These are phyloP conservation scores for Hirschfeldia incana DNA, from an alignment of 345 rosid species.

Conservation along the genomic window DNA sequence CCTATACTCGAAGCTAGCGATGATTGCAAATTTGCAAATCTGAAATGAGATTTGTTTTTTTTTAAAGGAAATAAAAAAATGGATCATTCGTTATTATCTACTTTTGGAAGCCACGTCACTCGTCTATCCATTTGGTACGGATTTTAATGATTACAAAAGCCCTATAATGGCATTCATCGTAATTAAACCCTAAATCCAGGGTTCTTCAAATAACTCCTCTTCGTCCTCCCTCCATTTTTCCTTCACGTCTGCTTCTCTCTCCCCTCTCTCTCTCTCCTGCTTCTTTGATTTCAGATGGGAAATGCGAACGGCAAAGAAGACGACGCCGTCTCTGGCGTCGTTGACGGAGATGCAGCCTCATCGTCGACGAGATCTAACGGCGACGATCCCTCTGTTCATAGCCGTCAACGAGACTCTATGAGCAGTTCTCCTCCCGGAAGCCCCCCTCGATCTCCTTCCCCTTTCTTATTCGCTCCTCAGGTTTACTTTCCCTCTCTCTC, in stretches of 20 bases:
- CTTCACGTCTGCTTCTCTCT: slow-evolving; percentile 39
- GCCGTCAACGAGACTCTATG: slow-evolving; percentile 46
- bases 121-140: slow-evolving; percentile 41
- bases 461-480: slow-evolving; percentile 73
- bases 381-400: slow-evolving; percentile 36
- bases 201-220: slow-evolving; percentile 37
- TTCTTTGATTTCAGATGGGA: slow-evolving; percentile 57
- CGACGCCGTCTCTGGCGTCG: slow-evolving; percentile 23
- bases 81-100: slow-evolving; percentile 25
- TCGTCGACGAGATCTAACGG: slow-evolving; percentile 51
- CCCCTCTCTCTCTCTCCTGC: slow-evolving; percentile 18
- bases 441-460: slow-evolving; percentile 62
- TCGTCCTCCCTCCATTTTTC: slow-evolving; percentile 62
- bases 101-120: slow-evolving; percentile 33
- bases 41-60: not conserved
- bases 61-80: not conserved
- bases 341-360: slow-evolving; percentile 26
- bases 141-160: slow-evolving; percentile 15
- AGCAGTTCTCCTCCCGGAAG: slow-evolving; percentile 52
- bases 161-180: slow-evolving; percentile 31
- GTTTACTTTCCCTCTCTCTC: slow-evolving; percentile 30
- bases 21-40: not conserved
- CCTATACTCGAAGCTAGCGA: too few relatives aligned
- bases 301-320: slow-evolving; percentile 76
- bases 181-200: slow-evolving; percentile 16